Base-by-base conservation (phyloP, 805 yeast genomes). In the Zygosaccharomyces pseudorouxii region DNA sequence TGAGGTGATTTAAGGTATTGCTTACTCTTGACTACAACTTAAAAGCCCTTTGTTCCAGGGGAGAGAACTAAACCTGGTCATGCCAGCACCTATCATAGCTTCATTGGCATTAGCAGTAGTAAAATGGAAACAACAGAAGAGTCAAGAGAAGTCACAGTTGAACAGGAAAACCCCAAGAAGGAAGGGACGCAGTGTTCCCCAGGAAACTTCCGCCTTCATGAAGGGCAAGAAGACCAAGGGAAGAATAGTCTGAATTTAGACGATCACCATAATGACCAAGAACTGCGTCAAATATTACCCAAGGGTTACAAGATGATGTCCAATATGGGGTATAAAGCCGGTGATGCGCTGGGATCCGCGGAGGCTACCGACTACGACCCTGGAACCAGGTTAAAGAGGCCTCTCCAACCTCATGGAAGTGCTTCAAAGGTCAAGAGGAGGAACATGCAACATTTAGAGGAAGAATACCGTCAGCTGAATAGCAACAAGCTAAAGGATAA, bases 291-390 rank as follows among this genome's bases (percentile, higher is more conserved):
- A 19, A 30, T 12, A 5, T 64, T 68, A 42, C 74, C 78, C 0
- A 67, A 71, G 42, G 82, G 80, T 0, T 64, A 77, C 20, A 55
- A 70, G 5, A 78, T 80, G 52, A 79, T 81, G 85, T 67, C 70
- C 54, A 75, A 70, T 54, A 80, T 81, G 85, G 86, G 85, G 0
- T 81, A 71, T 56, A 71, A 67, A 46, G 58, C 72, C 3, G 84
- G 82, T 16, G 68, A 71, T 22, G 56, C 71, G 0, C 60, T 78
- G 14, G 82, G 84, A 19, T 42, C 38, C n/a, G 20, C 19, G 27
- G 42, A 37, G 11, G 25, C 37, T 12, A 41, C 19, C 11, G 25
- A 23, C 5, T 41, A 41, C 16, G 29, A 41, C 16, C 12, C 9
- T 40, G 44, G 14, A 7, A 37, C 37, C 14, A 38, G 42, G 28